Evolutionary conservation across 1,284 basidiomycete species (phyloP).

Genomic region (Trichosporon coremiiforme): DNA sequence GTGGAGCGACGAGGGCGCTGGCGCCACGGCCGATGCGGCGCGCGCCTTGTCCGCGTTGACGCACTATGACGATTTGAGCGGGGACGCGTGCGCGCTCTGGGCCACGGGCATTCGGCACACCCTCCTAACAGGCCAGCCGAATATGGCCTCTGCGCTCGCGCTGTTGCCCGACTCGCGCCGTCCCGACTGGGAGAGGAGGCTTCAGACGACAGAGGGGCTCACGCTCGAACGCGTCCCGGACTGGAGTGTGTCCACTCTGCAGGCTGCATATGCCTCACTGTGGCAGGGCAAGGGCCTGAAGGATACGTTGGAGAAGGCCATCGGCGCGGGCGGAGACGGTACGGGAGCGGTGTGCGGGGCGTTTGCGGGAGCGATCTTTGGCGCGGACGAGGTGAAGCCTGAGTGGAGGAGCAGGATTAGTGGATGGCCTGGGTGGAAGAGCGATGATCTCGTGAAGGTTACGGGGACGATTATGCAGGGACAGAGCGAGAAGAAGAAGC

Average conservation of each 20-base stretch:
- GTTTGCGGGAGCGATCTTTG: slow-evolving; percentile 3
- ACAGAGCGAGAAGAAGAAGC: slow-evolving; percentile 1
- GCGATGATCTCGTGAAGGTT: not conserved
- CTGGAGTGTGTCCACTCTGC: slow-evolving; percentile 14
- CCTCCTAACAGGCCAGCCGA: slow-evolving; percentile 4
- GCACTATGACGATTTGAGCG: slow-evolving; percentile 11
- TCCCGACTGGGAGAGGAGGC: not conserved
- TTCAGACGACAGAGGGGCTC: not conserved
- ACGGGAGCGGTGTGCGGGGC: not conserved
- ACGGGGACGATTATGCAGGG: not conserved
- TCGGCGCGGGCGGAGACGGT: slow-evolving; percentile 13
- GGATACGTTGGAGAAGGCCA: slow-evolving; percentile 16
- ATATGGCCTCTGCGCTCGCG: not conserved
- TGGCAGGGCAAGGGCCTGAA: not conserved
- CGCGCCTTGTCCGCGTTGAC: slow-evolving; percentile 3
- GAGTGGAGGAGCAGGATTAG: slow-evolving; percentile 6
- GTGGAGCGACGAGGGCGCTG: not conserved
- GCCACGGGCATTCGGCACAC: slow-evolving; percentile 14
- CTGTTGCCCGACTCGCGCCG: not conserved
- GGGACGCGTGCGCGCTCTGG: slow-evolving; percentile 20
- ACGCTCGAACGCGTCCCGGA: not conserved
- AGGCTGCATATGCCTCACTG: slow-evolving; percentile 13
- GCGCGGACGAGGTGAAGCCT: not conserved
- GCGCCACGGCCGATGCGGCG: not conserved
- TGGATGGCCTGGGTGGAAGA: slow-evolving; percentile 8